Evolutionary conservation across 768 basidiomycete genomes (phyloP).

Genomic region (Tubosaeta sp.): DNA sequence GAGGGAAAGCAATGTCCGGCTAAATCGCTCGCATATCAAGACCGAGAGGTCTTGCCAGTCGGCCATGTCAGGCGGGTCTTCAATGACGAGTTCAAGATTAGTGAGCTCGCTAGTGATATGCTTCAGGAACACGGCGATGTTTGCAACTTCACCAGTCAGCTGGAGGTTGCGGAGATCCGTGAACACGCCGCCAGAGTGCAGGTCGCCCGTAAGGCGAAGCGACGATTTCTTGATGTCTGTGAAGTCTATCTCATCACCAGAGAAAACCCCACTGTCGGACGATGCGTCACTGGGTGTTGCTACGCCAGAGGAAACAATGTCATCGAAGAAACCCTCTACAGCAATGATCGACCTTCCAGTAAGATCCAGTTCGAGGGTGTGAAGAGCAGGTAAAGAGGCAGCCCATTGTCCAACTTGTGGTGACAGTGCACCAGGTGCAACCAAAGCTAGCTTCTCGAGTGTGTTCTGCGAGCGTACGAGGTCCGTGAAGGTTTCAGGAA

Average conservation of each 20-base stretch:
- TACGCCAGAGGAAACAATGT: slow-evolving; percentile 62
- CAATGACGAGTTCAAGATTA: slow-evolving; percentile 71
- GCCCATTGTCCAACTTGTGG: slow-evolving; percentile 72
- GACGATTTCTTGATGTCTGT: slow-evolving; percentile 69
- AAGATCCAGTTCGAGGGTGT: slow-evolving; percentile 65
- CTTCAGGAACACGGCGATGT: slow-evolving; percentile 67
- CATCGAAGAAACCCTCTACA: slow-evolving; percentile 79
- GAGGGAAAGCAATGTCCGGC: slow-evolving; percentile 53
- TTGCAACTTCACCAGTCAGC: slow-evolving; percentile 65
- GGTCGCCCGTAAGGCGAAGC: slow-evolving; percentile 59
- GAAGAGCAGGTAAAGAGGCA: slow-evolving; percentile 58
- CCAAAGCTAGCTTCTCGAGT: slow-evolving; percentile 59
- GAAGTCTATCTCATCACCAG: slow-evolving; percentile 73
- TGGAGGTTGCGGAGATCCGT: slow-evolving; percentile 54
- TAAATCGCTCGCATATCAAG: slow-evolving; percentile 60
- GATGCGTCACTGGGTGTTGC: slow-evolving; percentile 68
- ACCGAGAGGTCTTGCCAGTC: slow-evolving; percentile 74
- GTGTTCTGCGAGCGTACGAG: slow-evolving; percentile 54
- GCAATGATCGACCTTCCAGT: slow-evolving; percentile 62
- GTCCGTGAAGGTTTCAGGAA: slow-evolving; percentile 70
- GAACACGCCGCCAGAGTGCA: slow-evolving; percentile 54
- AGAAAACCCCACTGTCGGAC: slow-evolving; percentile 75
- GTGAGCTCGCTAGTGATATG: slow-evolving; percentile 62
- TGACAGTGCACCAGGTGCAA: slow-evolving; percentile 71
- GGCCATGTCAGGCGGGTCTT: slow-evolving; percentile 69